Evolutionary conservation across 1,284 basidiomycete genomes (phyloP), one percentile per base, ranked within the genome.

Genomic region (Rhodofomes roseus): DNA sequence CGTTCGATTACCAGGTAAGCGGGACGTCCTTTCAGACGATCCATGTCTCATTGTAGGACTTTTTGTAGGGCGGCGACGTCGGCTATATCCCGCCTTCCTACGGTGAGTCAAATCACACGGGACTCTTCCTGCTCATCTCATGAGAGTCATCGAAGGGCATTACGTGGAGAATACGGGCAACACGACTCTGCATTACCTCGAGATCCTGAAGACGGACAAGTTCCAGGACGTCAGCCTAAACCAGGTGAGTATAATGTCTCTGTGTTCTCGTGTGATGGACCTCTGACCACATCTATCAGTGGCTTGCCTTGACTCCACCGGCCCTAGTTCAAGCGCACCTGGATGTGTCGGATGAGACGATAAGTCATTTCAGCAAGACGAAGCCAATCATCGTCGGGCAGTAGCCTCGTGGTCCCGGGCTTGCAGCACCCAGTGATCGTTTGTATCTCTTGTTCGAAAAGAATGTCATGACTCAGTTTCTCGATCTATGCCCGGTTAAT

Each of bases 111-210:
- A 34, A 34, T 34, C 31, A 11, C 11, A 11, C 11, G 4, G 11
- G 11, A 11, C 11, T 5, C 31, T 34, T 34, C 11, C 31, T 11
- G 4, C 31, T 34, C 4, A 4, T 11, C 11, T 34, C 5, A 4
- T 34, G 31, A 34, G 22, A 44, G 6, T 44, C 41, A 5, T 34
- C 22, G 20, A 44, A 80, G 85, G 83, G 0, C 88, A 89, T 68
- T 88, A 89, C 65, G 75, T 89, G 27, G 85, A 89, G 72, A 89
- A 89, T 68, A 84, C 81, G 1, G 86, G 87, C n/a, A 82, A 84
- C 63, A 77, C 78, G 1, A 81, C 84, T 0, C 68, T 89, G 48
- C 77, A 74, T 60, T 84, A 83, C 67, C 72, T 90, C 8, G 87
- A 89, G 69, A 79, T 90, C 37, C 82, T 89, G 70, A 82, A 81